phyloP scores from a whole-genome alignment of 2,329 filamentous ascomycete species.

The Fusarium lateritium region DNA sequence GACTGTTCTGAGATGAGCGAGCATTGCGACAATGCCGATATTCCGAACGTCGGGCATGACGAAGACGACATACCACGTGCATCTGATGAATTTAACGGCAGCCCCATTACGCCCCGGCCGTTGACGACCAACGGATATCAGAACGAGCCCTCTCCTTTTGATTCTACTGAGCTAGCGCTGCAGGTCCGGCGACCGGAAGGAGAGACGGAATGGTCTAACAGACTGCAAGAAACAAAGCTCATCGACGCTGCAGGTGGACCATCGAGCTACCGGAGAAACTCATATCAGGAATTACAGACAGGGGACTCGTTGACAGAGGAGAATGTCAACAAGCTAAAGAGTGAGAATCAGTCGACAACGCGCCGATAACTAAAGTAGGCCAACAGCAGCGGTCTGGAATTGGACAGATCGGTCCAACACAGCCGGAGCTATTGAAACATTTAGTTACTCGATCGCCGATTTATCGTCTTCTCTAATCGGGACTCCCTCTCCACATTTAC shows the following conservation, averaged over 20 bases:
- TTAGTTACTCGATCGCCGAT: slow-evolving; percentile 24
- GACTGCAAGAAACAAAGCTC: slow-evolving; percentile 63
- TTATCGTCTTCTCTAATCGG: background rate
- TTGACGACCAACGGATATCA: slow-evolving; percentile 55
- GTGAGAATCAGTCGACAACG: slow-evolving; percentile 50
- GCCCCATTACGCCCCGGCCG: slow-evolving; percentile 59
- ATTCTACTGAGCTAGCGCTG: slow-evolving; percentile 55
- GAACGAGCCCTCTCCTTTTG: slow-evolving; percentile 61
- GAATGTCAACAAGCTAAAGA: slow-evolving; percentile 65
- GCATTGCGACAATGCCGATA: slow-evolving; percentile 60
- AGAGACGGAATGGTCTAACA: slow-evolving; percentile 60
- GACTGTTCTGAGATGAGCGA: slow-evolving; percentile 64
- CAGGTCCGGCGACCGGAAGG: slow-evolving; percentile 55
- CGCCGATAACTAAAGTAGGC: slow-evolving; percentile 30
- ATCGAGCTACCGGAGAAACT: slow-evolving; percentile 52
- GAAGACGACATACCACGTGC: slow-evolving; percentile 40
- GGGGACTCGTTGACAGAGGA: slow-evolving; percentile 67
- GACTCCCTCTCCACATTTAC: slow-evolving; percentile 11
- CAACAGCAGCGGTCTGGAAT: background rate
- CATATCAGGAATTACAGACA: slow-evolving; percentile 53
- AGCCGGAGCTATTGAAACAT: slow-evolving; percentile 19
- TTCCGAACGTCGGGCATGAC: slow-evolving; percentile 56
- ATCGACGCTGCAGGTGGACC: slow-evolving; percentile 62
- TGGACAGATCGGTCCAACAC: slow-evolving; percentile 13
- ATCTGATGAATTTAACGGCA: slow-evolving; percentile 52